Evolutionary conservation across 805 yeast species (phyloP).

Genomic region (Sugiyamaella floridensis): DNA sequence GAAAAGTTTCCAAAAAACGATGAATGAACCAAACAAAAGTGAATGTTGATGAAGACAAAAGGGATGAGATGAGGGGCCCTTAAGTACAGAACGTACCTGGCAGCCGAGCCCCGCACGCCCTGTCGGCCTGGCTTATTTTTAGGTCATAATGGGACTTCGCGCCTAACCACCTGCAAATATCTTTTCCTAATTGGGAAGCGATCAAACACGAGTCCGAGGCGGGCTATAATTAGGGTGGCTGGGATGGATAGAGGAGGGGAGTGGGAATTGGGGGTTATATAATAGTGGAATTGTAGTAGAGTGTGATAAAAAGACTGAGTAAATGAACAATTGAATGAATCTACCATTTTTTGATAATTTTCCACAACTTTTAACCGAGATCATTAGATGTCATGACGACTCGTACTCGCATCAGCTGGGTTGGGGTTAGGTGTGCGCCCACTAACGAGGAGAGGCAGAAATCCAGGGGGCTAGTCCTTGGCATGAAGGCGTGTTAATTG

Average conservation of each 20-base stretch:
- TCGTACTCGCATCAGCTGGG: background rate
- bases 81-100: no score
- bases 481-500: no score
- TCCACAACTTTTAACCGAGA: no score
- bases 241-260: background rate
- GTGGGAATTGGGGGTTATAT: background rate
- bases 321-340: no score
- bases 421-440: background rate
- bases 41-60: background rate
- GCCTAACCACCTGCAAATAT: background rate
- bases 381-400: background rate
- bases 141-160: background rate
- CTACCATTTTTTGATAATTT: no score
- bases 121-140: background rate
- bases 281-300: background rate
- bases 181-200: background rate
- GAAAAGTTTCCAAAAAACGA: background rate
- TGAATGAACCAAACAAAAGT: background rate
- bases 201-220: background rate
- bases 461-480: background rate
- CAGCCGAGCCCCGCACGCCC: background rate
- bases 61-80: background rate
- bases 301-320: background rate
- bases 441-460: background rate
- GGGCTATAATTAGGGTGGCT: background rate